phyloP scores from a whole-genome alignment of 306 rosid genomes.

The Acmispon strigosus region DNA sequence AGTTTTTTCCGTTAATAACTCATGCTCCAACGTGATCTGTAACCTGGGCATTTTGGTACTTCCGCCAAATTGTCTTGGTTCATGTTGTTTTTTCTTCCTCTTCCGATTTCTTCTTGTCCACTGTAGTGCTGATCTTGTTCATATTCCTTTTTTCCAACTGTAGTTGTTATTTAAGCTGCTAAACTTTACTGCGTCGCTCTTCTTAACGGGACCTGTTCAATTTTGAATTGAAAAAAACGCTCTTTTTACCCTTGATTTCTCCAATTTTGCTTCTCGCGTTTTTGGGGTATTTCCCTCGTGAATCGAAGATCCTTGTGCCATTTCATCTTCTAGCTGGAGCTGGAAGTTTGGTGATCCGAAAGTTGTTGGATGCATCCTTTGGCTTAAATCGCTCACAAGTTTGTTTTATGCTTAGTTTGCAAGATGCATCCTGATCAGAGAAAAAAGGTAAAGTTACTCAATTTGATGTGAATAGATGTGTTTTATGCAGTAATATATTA shows the following conservation, averaged over 20 bases:
- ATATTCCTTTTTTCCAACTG: conserved; percentile 9
- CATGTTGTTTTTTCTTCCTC: not conserved
- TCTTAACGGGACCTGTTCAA: not conserved
- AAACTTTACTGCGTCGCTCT: conserved; percentile 11
- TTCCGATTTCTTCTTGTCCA: conserved; percentile 15
- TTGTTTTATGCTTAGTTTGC: conserved; percentile 44
- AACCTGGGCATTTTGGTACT: conserved; percentile 38
- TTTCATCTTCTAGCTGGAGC: conserved; percentile 17
- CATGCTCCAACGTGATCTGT: conserved; percentile 40
- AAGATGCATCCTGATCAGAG: conserved; percentile 85
- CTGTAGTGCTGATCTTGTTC: not conserved
- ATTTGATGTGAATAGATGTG: not conserved
- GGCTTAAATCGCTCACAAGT: conserved; percentile 6
- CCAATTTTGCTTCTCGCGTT: conserved; percentile 2
- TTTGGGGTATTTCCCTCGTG: conserved; percentile 15
- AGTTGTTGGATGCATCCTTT: conserved; percentile 35
- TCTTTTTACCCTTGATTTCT: no score
- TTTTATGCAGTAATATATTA: no score
- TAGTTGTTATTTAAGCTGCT: conserved; percentile 14
- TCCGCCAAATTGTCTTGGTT: conserved; percentile 1
- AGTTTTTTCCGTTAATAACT: conserved; percentile 26
- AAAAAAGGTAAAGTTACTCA: conserved; percentile 66
- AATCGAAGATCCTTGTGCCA: no score
- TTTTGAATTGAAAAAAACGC: not conserved
- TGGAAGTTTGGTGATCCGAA: conserved; percentile 43